Evolutionary conservation across 345 rosid species (phyloP), one percentile per base, ranked within the genome.

Genomic region (Ceriops zippeliana): DNA sequence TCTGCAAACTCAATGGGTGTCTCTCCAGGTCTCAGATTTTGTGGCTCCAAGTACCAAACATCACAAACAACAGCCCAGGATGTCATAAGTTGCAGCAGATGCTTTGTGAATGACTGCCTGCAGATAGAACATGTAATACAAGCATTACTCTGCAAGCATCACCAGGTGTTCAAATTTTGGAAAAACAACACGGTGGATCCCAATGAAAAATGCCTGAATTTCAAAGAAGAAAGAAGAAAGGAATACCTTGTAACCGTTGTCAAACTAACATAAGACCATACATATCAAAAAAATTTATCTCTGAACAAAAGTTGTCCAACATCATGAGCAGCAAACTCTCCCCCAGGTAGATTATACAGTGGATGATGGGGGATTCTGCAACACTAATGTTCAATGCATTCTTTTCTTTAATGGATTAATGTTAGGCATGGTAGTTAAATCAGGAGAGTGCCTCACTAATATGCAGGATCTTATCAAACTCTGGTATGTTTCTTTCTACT

Each of bases 11-110:
- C 98, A 56, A 96, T 92, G 47, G 90, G 70, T 24, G 98, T 90
- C 81, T 96, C 99, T 53, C 96, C 96, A 15, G 91, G 88, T 81
- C 68, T 89, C 71, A 90, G 75, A 49, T 76, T 90, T 71, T 96
- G 98, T 26, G 99, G 97, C 80, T 92, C 99, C 79, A 96, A 82
- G 77, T 90, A 96, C 98, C 99, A 96, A 38, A 96, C 97, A 52
- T 96, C 99, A 84, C 99, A 95, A 75, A 96, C 99, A 71, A 96
- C 99, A 66, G 99, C 98, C 99, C 99, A 96, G 16, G 98, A 87
- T 71, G 98, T 90, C 99, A 95, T 92, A 71, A 95, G 97, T 78
- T 86, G 99, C 80, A 92, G 84, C 74, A 95, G 87, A 84, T 95
- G 99, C 88, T 67, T 92, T 34, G 99, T 90, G 82, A 95, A 95